Evolutionary conservation across 768 basidiomycete species (phyloP).

Genomic region (Lentinus tigrinus): DNA sequence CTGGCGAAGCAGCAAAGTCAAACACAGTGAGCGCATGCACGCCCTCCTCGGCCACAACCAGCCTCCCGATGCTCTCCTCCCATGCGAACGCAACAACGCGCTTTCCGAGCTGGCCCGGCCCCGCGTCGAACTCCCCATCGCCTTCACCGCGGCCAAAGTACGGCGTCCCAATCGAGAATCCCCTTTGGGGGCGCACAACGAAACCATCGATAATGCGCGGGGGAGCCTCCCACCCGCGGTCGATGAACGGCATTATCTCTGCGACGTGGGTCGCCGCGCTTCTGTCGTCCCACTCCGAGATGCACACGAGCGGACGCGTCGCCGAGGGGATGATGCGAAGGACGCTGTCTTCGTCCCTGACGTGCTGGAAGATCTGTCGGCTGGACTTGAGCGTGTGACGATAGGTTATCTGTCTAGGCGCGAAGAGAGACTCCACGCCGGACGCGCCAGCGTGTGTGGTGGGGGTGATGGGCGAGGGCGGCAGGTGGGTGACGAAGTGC

Average conservation of each 20-base stretch:
- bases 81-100: slow-evolving; percentile 53
- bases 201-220: not conserved
- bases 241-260: slow-evolving; percentile 5
- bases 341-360: not conserved
- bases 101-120: slow-evolving; percentile 10
- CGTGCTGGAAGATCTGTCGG: not conserved
- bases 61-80: slow-evolving; percentile 64
- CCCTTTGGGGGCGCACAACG: slow-evolving; percentile 7
- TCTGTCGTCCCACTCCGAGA: slow-evolving; percentile 6
- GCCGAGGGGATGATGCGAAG: slow-evolving; percentile 9
- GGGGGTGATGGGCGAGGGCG: no score
- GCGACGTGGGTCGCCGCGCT: slow-evolving; percentile 12
- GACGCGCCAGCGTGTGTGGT: no score
- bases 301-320: slow-evolving; percentile 10
- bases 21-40: slow-evolving; percentile 43
- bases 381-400: not conserved
- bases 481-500: not conserved
- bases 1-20: slow-evolving; percentile 44
- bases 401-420: not conserved
- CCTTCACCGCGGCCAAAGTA: no score
- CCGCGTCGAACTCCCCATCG: not conserved
- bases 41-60: slow-evolving; percentile 48
- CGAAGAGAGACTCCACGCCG: no score
- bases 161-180: slow-evolving; percentile 8
- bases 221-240: slow-evolving; percentile 1